phyloP scores from a whole-genome alignment of 164 flowering plant species.

The Saururus chinensis region DNA sequence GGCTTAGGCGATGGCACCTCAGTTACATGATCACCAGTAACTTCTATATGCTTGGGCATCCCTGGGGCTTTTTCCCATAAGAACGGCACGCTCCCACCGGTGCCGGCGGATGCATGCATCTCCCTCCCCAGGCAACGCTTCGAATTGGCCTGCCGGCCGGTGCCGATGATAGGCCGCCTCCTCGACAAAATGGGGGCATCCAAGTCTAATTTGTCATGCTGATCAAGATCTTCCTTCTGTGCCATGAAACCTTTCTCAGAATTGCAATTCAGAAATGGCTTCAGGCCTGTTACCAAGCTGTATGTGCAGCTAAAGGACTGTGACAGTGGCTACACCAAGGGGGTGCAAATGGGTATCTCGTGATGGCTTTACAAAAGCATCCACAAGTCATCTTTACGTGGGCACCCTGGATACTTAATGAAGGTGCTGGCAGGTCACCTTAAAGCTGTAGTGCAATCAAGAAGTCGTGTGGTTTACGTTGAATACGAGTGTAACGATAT shows the following conservation, averaged over 20 bases:
- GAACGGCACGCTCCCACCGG: conserved; percentile 44
- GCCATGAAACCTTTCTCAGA: conserved; percentile 6
- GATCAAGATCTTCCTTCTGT: conserved; percentile 7
- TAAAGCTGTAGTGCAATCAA: no score
- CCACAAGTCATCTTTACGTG: neutral
- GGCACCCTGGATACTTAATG: neutral
- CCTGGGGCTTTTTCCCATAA: conserved; percentile 66
- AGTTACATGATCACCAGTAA: neutral
- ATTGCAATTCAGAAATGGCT: neutral
- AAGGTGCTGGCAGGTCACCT: no score
- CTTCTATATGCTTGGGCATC: conserved; percentile 30
- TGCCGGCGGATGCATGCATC: conserved; percentile 1
- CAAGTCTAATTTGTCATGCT: conserved; percentile 32
- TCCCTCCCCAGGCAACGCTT: conserved; percentile 1
- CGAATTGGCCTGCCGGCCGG: neutral
- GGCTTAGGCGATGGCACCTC: conserved; percentile 27
- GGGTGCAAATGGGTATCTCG: conserved; percentile 1
- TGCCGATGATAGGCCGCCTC: conserved; percentile 15
- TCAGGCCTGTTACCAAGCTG: no score
- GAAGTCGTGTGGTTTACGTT: no score
- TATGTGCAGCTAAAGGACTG: neutral
- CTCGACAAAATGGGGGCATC: conserved; percentile 48
- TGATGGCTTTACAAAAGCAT: neutral
- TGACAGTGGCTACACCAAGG: neutral
- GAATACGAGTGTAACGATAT: no score